phyloP scores from a whole-genome alignment of 306 rosid species.

The Quillaja saponaria region DNA sequence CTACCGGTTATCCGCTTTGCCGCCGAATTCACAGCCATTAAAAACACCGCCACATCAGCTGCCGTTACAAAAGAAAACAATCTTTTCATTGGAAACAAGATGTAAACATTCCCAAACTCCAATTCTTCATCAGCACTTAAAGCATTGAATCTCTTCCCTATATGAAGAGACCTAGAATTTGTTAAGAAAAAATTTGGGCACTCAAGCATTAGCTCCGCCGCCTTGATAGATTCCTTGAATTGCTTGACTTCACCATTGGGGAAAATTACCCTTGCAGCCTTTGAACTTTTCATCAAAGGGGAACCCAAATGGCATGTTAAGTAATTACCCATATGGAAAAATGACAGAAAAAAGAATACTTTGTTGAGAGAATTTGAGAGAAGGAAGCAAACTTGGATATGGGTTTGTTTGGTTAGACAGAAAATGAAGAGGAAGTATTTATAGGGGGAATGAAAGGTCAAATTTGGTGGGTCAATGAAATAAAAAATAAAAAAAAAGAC shows the following conservation, averaged over 20 bases:
- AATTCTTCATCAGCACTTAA: slow-evolving; percentile 79
- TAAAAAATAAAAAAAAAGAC: no score
- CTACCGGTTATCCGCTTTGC: slow-evolving; percentile 55
- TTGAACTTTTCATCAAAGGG: slow-evolving; percentile 62
- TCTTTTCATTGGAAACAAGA: slow-evolving; percentile 77
- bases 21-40: slow-evolving; percentile 77
- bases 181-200: slow-evolving; percentile 55
- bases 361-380: no score
- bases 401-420: no score
- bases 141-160: slow-evolving; percentile 68
- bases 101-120: slow-evolving; percentile 68
- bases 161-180: slow-evolving; percentile 62
- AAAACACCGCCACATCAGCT: slow-evolving; percentile 68
- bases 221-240: slow-evolving; percentile 53
- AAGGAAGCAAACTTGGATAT: no score
- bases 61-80: slow-evolving; percentile 64
- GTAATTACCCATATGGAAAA: slow-evolving; percentile 67
- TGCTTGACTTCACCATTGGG: slow-evolving; percentile 80
- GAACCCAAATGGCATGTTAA: slow-evolving; percentile 66
- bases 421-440: no score
- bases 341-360: no score
- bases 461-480: no score
- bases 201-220: slow-evolving; percentile 92
- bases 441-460: no score
- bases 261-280: slow-evolving; percentile 61